phyloP scores from a whole-genome alignment of 192 early-diverging fungal species.

The Coemansia sp. region DNA sequence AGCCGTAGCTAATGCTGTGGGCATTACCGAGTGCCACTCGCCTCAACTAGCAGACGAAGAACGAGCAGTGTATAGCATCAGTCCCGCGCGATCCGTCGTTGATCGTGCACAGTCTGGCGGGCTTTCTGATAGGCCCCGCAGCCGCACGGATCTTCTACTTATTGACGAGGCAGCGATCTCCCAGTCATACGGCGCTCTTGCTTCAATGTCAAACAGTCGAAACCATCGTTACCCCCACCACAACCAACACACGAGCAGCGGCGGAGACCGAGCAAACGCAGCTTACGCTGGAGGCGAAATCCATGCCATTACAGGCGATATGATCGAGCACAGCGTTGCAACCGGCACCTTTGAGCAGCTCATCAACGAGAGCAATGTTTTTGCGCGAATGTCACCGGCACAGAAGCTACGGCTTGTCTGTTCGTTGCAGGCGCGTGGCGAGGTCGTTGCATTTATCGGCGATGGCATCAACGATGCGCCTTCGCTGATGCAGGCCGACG shows the following conservation, averaged over 20 bases:
- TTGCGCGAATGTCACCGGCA: constrained; percentile 40
- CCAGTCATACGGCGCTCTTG: constrained; percentile 8
- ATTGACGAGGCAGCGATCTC: not conserved
- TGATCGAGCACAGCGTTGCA: constrained; percentile 36
- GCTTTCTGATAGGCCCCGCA: not conserved
- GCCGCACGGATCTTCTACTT: not conserved
- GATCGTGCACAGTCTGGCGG: not conserved
- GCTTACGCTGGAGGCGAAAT: constrained; percentile 9
- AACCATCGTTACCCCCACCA: not conserved
- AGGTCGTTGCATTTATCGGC: constrained; percentile 60
- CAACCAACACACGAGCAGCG: not conserved
- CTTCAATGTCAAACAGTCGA: not conserved
- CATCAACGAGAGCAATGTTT: constrained; percentile 46
- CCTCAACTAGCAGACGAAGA: constrained; percentile 1
- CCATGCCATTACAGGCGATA: constrained; percentile 48
- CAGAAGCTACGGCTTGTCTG: constrained; percentile 48
- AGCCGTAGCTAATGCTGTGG: constrained; percentile 44
- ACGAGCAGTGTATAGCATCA: not conserved
- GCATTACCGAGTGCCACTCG: constrained; percentile 27
- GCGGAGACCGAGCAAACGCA: not conserved
- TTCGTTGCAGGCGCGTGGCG: constrained; percentile 43
- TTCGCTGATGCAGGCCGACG: constrained; percentile 77
- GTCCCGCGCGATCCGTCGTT: not conserved
- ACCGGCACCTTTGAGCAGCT: constrained; percentile 32
- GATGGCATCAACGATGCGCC: constrained; percentile 93